Conservation (phyloP, 495 filamentous ascomycete genomes). For the Tuber calosporum region DNA sequence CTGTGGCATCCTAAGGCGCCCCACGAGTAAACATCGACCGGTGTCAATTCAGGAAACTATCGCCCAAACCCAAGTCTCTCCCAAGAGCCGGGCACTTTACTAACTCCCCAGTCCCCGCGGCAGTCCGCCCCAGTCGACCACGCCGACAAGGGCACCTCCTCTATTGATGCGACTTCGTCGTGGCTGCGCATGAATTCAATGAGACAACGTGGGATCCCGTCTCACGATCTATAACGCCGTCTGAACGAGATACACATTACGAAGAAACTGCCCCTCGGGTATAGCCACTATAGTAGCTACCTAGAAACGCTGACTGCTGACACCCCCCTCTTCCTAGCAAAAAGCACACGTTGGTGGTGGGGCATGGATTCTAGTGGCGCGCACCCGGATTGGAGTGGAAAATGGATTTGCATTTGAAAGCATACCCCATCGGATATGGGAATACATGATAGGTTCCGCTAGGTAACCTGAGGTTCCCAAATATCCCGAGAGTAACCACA, state of each 20-base stretch:
- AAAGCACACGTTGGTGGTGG: conserved; percentile 4
- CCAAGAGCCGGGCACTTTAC: not conserved
- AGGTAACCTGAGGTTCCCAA: not conserved
- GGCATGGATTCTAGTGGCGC: not conserved
- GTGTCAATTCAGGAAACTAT: not conserved
- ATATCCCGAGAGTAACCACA: not conserved
- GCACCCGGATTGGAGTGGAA: not conserved
- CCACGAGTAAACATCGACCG: not conserved
- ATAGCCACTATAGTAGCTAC: not conserved
- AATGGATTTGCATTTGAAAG: not conserved
- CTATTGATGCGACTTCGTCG: not conserved
- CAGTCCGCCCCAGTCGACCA: not conserved
- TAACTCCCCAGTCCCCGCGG: not conserved
- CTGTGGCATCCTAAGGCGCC: not conserved
- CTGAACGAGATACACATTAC: not conserved
- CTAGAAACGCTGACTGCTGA: not conserved
- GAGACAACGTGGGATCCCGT: conserved; percentile 2
- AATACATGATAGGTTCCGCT: not conserved
- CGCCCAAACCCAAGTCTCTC: not conserved
- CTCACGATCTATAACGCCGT: not conserved
- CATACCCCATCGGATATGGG: not conserved
- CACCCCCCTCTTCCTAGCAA: not conserved
- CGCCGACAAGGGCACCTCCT: not conserved
- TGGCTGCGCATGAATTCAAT: not conserved
- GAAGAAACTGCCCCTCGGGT: not conserved